Base-by-base conservation (phyloP, 208 protist genomes). In the Acanthamoeba polyphaga region DNA sequence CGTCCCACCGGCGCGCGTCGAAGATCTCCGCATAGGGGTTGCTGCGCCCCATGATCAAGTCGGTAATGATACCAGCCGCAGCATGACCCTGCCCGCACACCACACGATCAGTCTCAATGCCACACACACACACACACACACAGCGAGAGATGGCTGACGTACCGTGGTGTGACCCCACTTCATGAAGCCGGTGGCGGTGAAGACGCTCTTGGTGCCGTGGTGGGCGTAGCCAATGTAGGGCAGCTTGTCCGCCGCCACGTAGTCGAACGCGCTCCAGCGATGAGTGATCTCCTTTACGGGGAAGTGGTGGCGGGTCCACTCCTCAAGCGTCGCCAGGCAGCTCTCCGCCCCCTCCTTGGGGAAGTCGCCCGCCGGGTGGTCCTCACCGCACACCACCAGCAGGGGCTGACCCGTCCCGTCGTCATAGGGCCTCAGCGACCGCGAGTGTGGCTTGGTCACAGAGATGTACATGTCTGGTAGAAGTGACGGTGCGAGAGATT, bases 141-240 rank as follows among this genome's bases (percentile, higher is more conserved):
- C n/a, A n/a, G n/a, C n/a, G n/a, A n/a, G n/a, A n/a, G n/a, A n/a
- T n/a, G n/a, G n/a, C n/a, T 43, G n/a, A 46, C 78, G 43, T 87
- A 87, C 78, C 3, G 43, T 27, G 49, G 78, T 87, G 78, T 64
- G 85, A 17, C 85, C 85, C 85, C 85, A 92, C 43, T 92, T 92
- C 85, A 76, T 92, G 34, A 92, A 76, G 51, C 85, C 85, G 15
- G 85, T 92, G 29, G 85, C 85, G 15, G 85, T 92, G 85, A 53
- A 92, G 29, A 92, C 62, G 29, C 8, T 92, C 22, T 66, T 92
- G 29, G 85, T 92, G 53, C 85, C 85, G 19, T 74, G 53, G 62
- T 92, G 62, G 15, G 62, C 53, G 38, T 92, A 92, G 53, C 85
- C 85, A 29, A 74, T 92, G 85, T 92, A 76, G 19, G 85, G 53